These are phyloP conservation scores for Paecilomyces fulvus DNA, from an alignment of 2,329 filamentous ascomycete species.

Conservation along the genomic window DNA sequence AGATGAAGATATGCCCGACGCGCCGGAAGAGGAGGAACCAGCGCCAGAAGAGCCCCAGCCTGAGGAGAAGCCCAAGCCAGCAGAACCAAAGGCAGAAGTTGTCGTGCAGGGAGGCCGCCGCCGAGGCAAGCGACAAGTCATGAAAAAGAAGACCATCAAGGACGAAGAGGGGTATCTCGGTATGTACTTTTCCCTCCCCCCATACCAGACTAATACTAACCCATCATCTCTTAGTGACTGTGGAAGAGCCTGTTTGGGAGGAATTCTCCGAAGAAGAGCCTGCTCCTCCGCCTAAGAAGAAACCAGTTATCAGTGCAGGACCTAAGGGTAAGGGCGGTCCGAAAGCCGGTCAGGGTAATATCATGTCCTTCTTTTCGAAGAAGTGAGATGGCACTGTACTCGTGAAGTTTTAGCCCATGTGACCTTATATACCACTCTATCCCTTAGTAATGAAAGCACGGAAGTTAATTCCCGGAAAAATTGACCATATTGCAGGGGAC, in stretches of 20 bases:
- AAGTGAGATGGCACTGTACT: conserved; percentile 41
- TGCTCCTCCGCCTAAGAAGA: conserved; percentile 39
- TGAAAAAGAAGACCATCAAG: conserved; percentile 78
- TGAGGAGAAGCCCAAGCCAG: conserved; percentile 26
- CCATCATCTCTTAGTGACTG: conserved; percentile 56
- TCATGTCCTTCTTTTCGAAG: conserved; percentile 89
- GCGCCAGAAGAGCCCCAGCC: conserved; percentile 27
- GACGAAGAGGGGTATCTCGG: conserved; percentile 87
- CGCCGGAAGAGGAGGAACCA: conserved; percentile 28
- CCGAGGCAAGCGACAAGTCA: conserved; percentile 68
- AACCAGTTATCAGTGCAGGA: conserved; percentile 34
- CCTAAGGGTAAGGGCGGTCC: conserved; percentile 47
- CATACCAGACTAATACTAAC: conserved; percentile 6
- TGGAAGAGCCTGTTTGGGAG: conserved; percentile 79
- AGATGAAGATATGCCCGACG: conserved; percentile 53
- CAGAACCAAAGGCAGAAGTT: conserved; percentile 41
- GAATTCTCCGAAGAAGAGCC: conserved; percentile 88
- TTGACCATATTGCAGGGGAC: conserved; percentile 4
- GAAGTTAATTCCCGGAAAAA: neutral
- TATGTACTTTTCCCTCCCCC: conserved; percentile 37
- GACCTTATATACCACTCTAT: neutral
- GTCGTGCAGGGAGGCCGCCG: conserved; percentile 56
- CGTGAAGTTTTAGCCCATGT: neutral
- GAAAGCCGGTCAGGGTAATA: conserved; percentile 59
- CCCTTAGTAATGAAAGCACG: neutral